Percentiles rank a stretch among this genome's conserved stretches.
Conservation (phyloP, 768 basidiomycete species). For the Phlebiopsis flavidoalba region DNA sequence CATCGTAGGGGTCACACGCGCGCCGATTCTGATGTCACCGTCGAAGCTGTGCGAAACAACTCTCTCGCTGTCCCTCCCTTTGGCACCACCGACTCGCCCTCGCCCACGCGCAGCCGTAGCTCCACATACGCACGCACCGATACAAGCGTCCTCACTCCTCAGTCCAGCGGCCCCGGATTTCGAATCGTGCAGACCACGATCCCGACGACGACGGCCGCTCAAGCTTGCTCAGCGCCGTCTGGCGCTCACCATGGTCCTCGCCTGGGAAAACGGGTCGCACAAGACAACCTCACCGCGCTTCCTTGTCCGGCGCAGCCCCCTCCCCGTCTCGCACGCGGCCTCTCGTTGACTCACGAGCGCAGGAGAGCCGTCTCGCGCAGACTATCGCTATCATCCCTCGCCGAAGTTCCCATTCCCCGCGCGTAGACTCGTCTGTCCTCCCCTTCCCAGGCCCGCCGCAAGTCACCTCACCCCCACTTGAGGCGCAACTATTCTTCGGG, state of each 20-base stretch:
- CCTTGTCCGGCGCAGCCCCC: not conserved
- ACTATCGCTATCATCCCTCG: not conserved
- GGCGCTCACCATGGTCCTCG: constrained; percentile 15
- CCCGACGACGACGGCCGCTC: constrained; percentile 18
- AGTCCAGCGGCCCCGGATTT: constrained; percentile 33
- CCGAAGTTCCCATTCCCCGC: constrained; percentile 7
- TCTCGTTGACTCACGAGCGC: not conserved
- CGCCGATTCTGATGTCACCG: constrained; percentile 16
- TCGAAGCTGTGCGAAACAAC: constrained; percentile 1
- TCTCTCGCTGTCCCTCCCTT: constrained; percentile 11
- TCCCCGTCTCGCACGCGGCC: not conserved
- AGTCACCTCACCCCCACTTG: constrained; percentile 52
- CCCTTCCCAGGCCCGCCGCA: constrained; percentile 52
- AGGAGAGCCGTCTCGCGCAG: not conserved
- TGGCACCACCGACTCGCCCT: constrained; percentile 13
- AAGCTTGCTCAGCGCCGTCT: constrained; percentile 8
- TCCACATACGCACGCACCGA: not conserved
- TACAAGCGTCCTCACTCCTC: not conserved
- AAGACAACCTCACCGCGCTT: not conserved
- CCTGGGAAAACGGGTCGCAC: not conserved
- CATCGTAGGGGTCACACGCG: constrained; percentile 8
- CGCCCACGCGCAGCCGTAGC: constrained; percentile 18
- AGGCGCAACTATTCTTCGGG: constrained; percentile 50
- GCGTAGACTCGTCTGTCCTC: constrained; percentile 35
- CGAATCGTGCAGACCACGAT: constrained; percentile 37